Conservation (phyloP, 1,284 basidiomycete species). For the Papiliotrema terrestris region DNA sequence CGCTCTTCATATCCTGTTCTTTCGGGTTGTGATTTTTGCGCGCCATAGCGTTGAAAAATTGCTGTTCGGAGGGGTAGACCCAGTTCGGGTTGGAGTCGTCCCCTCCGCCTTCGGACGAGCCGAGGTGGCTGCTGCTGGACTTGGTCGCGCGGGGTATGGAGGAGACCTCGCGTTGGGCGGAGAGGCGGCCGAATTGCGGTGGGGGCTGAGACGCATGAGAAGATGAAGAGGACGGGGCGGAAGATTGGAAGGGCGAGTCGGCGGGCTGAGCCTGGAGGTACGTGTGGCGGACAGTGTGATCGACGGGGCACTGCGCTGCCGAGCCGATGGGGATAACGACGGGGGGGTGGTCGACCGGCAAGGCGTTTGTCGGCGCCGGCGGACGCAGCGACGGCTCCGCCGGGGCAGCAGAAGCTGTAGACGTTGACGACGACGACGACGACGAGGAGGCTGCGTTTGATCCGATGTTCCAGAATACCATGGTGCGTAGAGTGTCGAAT, state of each 20-base stretch:
- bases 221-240: slow-evolving; percentile 18
- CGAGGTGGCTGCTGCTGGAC: slow-evolving; percentile 1
- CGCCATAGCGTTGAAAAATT: slow-evolving; percentile 93
- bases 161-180: slow-evolving; percentile 70
- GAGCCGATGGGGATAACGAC: not conserved
- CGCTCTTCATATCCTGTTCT: slow-evolving; percentile 82
- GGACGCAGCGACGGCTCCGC: slow-evolving; percentile 1
- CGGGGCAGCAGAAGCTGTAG: not conserved
- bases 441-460: not conserved
- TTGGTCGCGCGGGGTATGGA: slow-evolving; percentile 68
- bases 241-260: slow-evolving; percentile 39
- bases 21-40: slow-evolving; percentile 81
- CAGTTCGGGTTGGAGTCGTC: slow-evolving; percentile 58
- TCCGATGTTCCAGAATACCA: slow-evolving; percentile 2
- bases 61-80: slow-evolving; percentile 97
- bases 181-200: slow-evolving; percentile 7
- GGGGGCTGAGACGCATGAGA: not conserved
- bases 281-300: slow-evolving; percentile 53
- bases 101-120: slow-evolving; percentile 49
- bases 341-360: slow-evolving; percentile 4
- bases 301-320: slow-evolving; percentile 64
- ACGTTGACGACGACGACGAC: too few species aligned
- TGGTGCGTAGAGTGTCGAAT: not conserved
- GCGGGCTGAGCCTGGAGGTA: slow-evolving; percentile 42
- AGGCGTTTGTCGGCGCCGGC: not conserved